phyloP scores from a whole-genome alignment of 1,284 basidiomycete genomes.

The Fomes fomentarius region DNA sequence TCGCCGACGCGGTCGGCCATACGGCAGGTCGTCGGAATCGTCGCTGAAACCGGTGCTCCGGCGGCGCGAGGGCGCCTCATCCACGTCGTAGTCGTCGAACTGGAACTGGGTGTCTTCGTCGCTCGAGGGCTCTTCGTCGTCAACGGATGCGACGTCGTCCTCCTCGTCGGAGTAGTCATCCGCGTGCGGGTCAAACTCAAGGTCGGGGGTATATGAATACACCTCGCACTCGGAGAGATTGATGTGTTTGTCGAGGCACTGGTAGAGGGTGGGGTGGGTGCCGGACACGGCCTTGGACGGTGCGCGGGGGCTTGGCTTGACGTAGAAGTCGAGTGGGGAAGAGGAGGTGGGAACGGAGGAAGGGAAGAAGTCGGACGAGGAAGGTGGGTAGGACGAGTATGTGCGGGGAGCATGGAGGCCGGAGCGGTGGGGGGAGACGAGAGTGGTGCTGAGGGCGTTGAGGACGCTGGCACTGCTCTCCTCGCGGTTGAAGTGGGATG shows the following conservation, averaged over 20 bases:
- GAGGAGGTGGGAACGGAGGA: slow-evolving; percentile 70
- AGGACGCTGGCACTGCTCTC: slow-evolving; percentile 79
- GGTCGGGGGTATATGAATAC: slow-evolving; percentile 93
- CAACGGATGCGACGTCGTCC: slow-evolving; percentile 61
- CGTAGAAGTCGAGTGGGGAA: slow-evolving; percentile 57
- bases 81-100: slow-evolving; percentile 81
- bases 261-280: slow-evolving; percentile 84
- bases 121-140: slow-evolving; percentile 60
- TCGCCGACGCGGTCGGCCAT: slow-evolving; percentile 31
- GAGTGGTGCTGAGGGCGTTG: slow-evolving; percentile 79
- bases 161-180: slow-evolving; percentile 80
- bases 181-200: slow-evolving; percentile 94
- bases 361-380: slow-evolving; percentile 74
- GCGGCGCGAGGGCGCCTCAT: slow-evolving; percentile 54
- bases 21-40: slow-evolving; percentile 26
- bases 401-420: slow-evolving; percentile 71
- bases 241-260: slow-evolving; percentile 89
- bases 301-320: slow-evolving; percentile 62
- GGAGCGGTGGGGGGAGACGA: slow-evolving; percentile 67
- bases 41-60: slow-evolving; percentile 36
- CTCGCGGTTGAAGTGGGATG: slow-evolving; percentile 89
- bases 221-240: slow-evolving; percentile 93
- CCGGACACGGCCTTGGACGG: slow-evolving; percentile 48
- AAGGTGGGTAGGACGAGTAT: slow-evolving; percentile 81
- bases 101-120: slow-evolving; percentile 72